phyloP scores from a whole-genome alignment of 371 early-diverging fungal genomes.

The Batkoa obscura region DNA sequence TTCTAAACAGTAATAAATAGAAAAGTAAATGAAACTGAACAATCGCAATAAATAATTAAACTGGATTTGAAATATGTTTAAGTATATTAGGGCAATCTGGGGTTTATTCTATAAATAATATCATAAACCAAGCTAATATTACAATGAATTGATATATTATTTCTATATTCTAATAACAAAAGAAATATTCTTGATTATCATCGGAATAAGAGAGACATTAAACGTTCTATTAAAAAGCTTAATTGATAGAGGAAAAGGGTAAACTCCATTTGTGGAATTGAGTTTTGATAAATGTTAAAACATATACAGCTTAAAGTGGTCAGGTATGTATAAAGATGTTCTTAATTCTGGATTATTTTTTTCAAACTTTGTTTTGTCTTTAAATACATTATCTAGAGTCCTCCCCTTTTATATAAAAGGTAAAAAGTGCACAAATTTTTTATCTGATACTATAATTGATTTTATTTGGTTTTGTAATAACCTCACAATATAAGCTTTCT shows the following conservation, averaged over 20 bases:
- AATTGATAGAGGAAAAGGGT: background rate
- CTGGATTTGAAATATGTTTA: no score
- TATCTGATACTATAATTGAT: background rate
- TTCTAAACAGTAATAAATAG: no score
- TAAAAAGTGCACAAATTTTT: background rate
- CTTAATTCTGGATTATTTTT: background rate
- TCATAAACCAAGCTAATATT: no score
- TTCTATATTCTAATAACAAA: no score
- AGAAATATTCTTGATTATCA: background rate
- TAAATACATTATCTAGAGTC: background rate
- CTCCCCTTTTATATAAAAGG: background rate
- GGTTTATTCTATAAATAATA: no score
- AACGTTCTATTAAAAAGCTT: background rate
- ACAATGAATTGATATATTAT: no score
- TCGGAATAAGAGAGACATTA: background rate
- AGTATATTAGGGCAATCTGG: no score
- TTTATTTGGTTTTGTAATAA: no score
- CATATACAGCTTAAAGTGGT: background rate
- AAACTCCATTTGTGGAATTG: background rate
- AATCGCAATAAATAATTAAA: no score
- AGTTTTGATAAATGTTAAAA: background rate
- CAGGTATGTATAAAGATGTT: background rate
- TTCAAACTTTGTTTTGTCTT: background rate
- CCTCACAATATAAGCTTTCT: background rate
- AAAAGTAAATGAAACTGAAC: no score